phyloP scores from a whole-genome alignment of 495 filamentous ascomycete species.

The Aspergillus affinis region DNA sequence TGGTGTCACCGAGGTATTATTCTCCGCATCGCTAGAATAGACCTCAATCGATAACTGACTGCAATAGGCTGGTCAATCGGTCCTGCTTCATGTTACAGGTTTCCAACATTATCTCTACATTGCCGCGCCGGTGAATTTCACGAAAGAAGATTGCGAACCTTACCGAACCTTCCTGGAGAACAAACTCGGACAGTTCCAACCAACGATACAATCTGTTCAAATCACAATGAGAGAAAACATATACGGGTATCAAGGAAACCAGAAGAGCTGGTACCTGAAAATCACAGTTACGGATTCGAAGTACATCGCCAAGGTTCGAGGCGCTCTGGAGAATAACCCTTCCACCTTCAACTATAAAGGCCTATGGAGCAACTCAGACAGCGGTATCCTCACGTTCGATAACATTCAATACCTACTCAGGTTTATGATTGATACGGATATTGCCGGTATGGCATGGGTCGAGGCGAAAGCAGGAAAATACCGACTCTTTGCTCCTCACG shows the following conservation, averaged over 20 bases:
- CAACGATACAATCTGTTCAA: slow-evolving; percentile 68
- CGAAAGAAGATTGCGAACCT: slow-evolving; percentile 67
- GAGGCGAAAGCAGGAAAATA: slow-evolving; percentile 78
- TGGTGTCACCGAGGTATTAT: slow-evolving; percentile 84
- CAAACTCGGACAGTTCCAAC: slow-evolving; percentile 62
- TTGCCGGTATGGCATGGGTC: slow-evolving; percentile 97
- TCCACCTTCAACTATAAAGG: slow-evolving; percentile 76
- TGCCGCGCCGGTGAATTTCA: slow-evolving; percentile 80
- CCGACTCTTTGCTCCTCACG: slow-evolving; percentile 53
- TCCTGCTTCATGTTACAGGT: slow-evolving; percentile 89
- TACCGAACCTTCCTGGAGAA: slow-evolving; percentile 77
- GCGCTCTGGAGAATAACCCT: slow-evolving; percentile 66
- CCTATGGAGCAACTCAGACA: slow-evolving; percentile 74
- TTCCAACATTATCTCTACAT: slow-evolving; percentile 97
- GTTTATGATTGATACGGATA: slow-evolving; percentile 96
- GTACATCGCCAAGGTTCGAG: slow-evolving; percentile 69
- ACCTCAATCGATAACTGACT: slow-evolving; percentile 13
- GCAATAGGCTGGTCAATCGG: slow-evolving; percentile 75
- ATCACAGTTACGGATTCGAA: slow-evolving; percentile 89
- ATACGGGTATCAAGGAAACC: slow-evolving; percentile 88
- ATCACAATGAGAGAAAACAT: slow-evolving; percentile 84
- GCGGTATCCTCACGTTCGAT: slow-evolving; percentile 81
- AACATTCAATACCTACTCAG: slow-evolving; percentile 91
- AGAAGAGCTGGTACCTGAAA: slow-evolving; percentile 88
- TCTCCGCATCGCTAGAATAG: neutral